Percentiles rank a stretch among this genome's conserved stretches.
These are phyloP conservation scores for Castanospermum australe DNA, from an alignment of 306 rosid species.

Conservation along the genomic window DNA sequence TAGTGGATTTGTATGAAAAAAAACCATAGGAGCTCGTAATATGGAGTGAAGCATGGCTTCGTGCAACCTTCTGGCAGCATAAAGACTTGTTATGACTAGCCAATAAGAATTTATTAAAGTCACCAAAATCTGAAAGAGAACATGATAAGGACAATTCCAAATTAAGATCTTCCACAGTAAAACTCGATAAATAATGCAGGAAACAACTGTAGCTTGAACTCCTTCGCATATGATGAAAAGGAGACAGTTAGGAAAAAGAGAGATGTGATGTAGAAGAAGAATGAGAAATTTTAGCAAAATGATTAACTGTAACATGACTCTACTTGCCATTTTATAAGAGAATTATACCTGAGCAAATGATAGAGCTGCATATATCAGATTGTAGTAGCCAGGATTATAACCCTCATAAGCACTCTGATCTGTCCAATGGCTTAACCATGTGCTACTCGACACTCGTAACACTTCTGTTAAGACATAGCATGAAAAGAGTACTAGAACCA, in stretches of 20 bases:
- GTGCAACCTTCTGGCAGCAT: conserved; percentile 85
- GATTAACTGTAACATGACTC: conserved; percentile 3
- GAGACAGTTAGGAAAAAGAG: background rate
- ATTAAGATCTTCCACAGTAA: conserved; percentile 2
- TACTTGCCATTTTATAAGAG: conserved; percentile 12
- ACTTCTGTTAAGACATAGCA: conserved; percentile 67
- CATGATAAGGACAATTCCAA: background rate
- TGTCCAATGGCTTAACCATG: conserved; percentile 93
- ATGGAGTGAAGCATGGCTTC: conserved; percentile 85
- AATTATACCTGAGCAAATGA: conserved; percentile 75
- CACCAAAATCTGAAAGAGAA: conserved; percentile 64
- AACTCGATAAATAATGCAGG: background rate
- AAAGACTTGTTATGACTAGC: conserved; percentile 78
- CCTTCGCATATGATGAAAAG: background rate
- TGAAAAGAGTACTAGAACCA: conserved; percentile 63
- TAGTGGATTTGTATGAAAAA: conserved; percentile 91
- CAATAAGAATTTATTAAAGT: conserved; percentile 73
- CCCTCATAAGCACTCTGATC: conserved; percentile 52
- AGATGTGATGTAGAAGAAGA: background rate
- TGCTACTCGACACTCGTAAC: conserved; percentile 78
- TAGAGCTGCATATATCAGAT: conserved; percentile 65
- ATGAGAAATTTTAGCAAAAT: background rate
- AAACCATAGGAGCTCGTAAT: conserved; percentile 90
- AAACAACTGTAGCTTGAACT: background rate
- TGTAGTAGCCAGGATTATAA: conserved; percentile 74